A percentile compares a stretch with the other conserved stretches of the same genome.
phyloP scores from a whole-genome alignment of 768 basidiomycete genomes.

The Trametes meyenii region DNA sequence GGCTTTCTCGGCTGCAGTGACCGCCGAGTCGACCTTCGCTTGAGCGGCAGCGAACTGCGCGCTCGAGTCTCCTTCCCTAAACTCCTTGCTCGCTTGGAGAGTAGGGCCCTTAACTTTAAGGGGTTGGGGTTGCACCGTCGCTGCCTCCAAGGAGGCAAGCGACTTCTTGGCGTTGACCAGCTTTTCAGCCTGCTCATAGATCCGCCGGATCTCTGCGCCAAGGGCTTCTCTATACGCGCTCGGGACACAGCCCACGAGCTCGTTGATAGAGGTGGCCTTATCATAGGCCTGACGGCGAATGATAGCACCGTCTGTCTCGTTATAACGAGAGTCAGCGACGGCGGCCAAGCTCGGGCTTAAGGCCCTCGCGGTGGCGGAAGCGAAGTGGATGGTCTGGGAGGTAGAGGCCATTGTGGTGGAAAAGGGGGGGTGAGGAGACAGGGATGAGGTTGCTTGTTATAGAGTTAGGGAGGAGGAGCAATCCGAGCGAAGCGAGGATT shows the following conservation, averaged over 20 bases:
- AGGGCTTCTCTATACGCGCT: background rate
- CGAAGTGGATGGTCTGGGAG: no score
- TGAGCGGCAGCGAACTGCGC: background rate
- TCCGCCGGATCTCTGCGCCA: background rate
- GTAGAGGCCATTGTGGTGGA: no score
- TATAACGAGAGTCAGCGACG: background rate
- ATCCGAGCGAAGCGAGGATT: background rate
- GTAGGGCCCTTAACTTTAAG: background rate
- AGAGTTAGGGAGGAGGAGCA: background rate
- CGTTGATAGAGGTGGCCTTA: background rate
- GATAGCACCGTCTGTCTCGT: background rate
- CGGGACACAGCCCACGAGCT: background rate
- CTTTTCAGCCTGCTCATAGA: background rate
- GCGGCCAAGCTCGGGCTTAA: background rate
- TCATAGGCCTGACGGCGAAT: background rate
- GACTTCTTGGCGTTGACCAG: background rate
- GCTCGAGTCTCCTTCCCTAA: background rate
- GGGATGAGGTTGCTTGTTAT: no score
- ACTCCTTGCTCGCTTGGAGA: background rate
- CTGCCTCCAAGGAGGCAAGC: background rate
- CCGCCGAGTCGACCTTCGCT: background rate
- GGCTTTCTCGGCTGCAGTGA: background rate
- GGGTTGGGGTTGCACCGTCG: background rate
- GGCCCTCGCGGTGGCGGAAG: background rate
- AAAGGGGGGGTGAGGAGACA: no score